Evolutionary conservation across 208 protist genomes (phyloP).

Genomic region (Acanthamoeba sp.): DNA sequence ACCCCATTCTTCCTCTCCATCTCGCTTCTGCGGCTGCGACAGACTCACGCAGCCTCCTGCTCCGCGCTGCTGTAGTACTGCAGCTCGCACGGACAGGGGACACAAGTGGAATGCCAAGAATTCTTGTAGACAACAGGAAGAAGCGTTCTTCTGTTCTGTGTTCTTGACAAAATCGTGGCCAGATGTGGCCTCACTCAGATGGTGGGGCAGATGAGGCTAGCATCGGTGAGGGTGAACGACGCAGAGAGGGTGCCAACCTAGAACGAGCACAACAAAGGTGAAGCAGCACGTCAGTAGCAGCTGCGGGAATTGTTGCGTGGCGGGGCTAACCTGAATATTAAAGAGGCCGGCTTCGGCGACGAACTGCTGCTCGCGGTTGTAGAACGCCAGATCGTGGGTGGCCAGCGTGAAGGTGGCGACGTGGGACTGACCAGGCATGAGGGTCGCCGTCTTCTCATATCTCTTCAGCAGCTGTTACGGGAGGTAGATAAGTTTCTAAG

Average conservation of each 20-base stretch:
- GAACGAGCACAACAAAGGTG: neutral
- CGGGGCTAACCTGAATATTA: neutral
- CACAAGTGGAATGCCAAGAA: too few relatives aligned
- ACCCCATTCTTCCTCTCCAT: constrained; percentile 11
- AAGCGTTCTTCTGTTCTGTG: too few relatives aligned
- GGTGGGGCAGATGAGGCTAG: neutral
- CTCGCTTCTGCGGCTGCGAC: neutral
- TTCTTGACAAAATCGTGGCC: too few relatives aligned
- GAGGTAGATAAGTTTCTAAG: neutral
- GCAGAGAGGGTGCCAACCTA: neutral
- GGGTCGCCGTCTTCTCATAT: neutral
- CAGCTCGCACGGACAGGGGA: too few relatives aligned
- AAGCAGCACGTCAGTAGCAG: neutral
- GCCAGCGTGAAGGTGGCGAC: neutral
- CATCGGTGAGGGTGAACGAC: neutral
- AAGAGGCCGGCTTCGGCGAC: constrained; percentile 55
- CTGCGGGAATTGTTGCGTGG: neutral
- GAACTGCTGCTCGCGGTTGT: constrained; percentile 54
- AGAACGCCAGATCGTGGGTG: constrained; percentile 45
- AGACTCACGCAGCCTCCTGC: neutral
- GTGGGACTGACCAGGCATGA: neutral
- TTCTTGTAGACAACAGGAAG: too few relatives aligned
- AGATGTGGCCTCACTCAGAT: too few relatives aligned
- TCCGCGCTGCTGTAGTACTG: too few relatives aligned
- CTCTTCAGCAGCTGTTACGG: constrained; percentile 47